Evolutionary conservation across 352 stramenopile genomes (phyloP).

Genomic region (Aphanomyces euteiches): DNA sequence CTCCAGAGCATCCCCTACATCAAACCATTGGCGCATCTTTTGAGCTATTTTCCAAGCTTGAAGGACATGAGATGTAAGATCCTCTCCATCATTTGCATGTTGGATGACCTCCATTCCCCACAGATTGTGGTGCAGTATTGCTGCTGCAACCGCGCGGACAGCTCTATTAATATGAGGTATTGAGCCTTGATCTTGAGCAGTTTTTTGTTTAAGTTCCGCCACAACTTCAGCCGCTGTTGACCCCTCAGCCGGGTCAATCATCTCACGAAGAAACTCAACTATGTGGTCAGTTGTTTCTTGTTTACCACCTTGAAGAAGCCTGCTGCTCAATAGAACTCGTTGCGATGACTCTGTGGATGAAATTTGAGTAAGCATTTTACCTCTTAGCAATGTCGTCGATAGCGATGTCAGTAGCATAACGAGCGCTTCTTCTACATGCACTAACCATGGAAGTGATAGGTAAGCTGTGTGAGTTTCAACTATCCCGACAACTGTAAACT

Average conservation of each 20-base stretch:
- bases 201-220: constrained; percentile 34
- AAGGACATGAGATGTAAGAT: constrained; percentile 60
- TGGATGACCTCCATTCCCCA: constrained; percentile 77
- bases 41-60: constrained; percentile 77
- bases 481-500: constrained; percentile 61
- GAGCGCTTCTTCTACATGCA: constrained; percentile 47
- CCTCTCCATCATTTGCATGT: constrained; percentile 46
- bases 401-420: constrained; percentile 53
- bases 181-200: constrained; percentile 11
- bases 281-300: constrained; percentile 45
- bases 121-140: constrained; percentile 83
- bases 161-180: constrained; percentile 43
- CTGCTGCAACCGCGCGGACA: constrained; percentile 59
- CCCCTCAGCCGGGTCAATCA: constrained; percentile 41
- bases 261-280: constrained; percentile 53
- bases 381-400: constrained; percentile 40
- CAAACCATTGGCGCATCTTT: constrained; percentile 84
- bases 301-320: constrained; percentile 57
- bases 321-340: constrained; percentile 52
- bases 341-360: constrained; percentile 51
- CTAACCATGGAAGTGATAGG: constrained; percentile 62
- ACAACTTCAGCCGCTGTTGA: constrained; percentile 49
- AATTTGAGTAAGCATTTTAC: constrained; percentile 45
- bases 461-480: constrained; percentile 53
- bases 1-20: constrained; percentile 57